Conservation (phyloP, 495 filamentous ascomycete genomes). For the Evernia prunastri region DNA sequence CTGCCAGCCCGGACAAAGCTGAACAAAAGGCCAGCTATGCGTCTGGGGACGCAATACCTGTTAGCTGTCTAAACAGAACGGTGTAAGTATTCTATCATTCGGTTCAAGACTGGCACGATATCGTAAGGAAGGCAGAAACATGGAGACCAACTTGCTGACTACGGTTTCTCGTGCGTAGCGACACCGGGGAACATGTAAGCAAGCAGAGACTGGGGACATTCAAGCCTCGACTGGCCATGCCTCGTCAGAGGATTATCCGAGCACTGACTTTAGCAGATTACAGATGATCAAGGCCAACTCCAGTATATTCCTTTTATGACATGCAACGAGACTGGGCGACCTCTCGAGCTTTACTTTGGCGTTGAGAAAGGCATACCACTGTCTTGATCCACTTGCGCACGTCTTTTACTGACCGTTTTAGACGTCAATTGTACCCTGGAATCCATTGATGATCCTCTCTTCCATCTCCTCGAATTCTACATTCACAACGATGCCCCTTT, state of each 20-base stretch:
- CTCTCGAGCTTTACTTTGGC: conserved; percentile 81
- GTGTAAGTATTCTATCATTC: conserved; percentile 43
- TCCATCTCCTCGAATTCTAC: conserved; percentile 98
- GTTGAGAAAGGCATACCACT: conserved; percentile 47
- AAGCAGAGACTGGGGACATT: conserved; percentile 13
- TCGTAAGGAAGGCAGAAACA: not conserved
- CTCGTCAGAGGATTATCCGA: not conserved
- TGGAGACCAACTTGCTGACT: conserved; percentile 11
- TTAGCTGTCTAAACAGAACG: conserved; percentile 61
- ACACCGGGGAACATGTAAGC: conserved; percentile 58
- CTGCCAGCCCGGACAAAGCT: conserved; percentile 21
- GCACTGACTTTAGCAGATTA: conserved; percentile 53
- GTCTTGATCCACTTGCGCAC: not conserved
- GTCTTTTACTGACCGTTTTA: conserved; percentile 28
- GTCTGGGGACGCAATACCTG: conserved; percentile 49
- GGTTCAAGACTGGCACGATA: not conserved
- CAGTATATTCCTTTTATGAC: conserved; percentile 89
- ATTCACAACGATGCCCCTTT: conserved; percentile 93
- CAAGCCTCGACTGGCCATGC: not conserved
- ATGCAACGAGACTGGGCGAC: conserved; percentile 81
- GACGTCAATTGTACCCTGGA: conserved; percentile 90
- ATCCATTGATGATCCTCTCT: conserved; percentile 78
- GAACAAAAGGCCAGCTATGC: conserved; percentile 48
- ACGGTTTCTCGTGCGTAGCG: conserved; percentile 30
- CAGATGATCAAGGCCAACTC: conserved; percentile 69